Conservation (phyloP, 495 filamentous ascomycete species). For the Podospora pseudocomata region DNA sequence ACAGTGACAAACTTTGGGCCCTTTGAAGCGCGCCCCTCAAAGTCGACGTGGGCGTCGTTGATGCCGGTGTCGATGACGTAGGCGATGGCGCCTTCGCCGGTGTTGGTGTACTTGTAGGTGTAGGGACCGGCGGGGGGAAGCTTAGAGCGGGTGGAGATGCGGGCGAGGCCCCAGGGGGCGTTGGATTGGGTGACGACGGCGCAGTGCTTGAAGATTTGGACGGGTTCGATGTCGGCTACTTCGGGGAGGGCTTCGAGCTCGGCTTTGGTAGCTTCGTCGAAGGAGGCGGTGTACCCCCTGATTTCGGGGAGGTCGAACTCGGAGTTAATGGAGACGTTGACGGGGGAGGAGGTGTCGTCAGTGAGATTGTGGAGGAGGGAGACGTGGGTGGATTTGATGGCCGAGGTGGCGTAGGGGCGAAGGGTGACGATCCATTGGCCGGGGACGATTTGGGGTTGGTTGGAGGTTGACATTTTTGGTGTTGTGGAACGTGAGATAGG, state of each 20-base stretch:
- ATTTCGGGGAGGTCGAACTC: slow-evolving; percentile 8
- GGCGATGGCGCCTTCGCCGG: slow-evolving; percentile 50
- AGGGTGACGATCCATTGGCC: slow-evolving; percentile 9
- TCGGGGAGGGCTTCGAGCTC: slow-evolving; percentile 9
- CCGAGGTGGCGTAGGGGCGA: slow-evolving; percentile 5
- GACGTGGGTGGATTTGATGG: slow-evolving; percentile 1
- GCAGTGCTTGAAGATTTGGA: slow-evolving; percentile 43
- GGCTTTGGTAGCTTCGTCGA: slow-evolving; percentile 8
- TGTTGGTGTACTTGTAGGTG: slow-evolving; percentile 50
- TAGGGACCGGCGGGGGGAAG: slow-evolving; percentile 44
- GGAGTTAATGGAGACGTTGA: not conserved
- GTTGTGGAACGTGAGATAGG: no score
- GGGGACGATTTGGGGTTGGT: not conserved
- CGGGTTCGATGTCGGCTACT: slow-evolving; percentile 35
- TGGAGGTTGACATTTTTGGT: not conserved
- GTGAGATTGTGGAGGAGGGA: not conserved
- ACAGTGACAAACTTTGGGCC: slow-evolving; percentile 30
- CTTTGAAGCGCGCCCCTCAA: slow-evolving; percentile 32
- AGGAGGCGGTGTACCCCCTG: slow-evolving; percentile 4
- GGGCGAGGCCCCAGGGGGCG: slow-evolving; percentile 57
- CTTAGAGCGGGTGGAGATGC: slow-evolving; percentile 45
- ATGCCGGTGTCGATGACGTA: slow-evolving; percentile 53
- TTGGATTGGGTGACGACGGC: slow-evolving; percentile 42
- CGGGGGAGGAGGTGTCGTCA: not conserved
- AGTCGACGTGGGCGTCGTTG: slow-evolving; percentile 40